Conservation (phyloP, 2,329 filamentous ascomycete genomes). For the Ceratocystis colombiana region DNA sequence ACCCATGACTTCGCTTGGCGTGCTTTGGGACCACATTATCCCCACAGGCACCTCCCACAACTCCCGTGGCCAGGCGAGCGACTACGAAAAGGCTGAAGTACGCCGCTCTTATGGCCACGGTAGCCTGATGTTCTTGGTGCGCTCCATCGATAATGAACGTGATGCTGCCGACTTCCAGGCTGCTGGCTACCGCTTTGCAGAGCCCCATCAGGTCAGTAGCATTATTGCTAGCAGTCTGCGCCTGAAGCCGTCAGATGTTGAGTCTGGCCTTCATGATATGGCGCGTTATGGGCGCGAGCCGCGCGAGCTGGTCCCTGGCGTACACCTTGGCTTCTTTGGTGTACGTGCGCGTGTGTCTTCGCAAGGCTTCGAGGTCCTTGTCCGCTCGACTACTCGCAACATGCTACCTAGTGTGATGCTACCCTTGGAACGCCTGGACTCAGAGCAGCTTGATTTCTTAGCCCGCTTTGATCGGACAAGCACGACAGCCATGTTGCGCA, state of each 20-base stretch:
- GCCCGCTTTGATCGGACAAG: constrained; percentile 40
- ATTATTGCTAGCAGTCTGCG: constrained; percentile 65
- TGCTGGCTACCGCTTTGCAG: constrained; percentile 68
- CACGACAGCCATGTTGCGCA: constrained; percentile 35
- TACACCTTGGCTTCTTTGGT: constrained; percentile 51
- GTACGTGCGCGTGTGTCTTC: constrained; percentile 43
- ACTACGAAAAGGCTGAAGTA: constrained; percentile 37
- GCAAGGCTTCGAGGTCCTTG: constrained; percentile 54
- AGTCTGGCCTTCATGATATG: constrained; percentile 53
- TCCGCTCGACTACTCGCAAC: constrained; percentile 46
- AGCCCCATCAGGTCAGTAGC: constrained; percentile 55
- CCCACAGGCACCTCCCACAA: constrained; percentile 38
- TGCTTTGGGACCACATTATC: constrained; percentile 66
- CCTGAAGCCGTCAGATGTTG: constrained; percentile 54
- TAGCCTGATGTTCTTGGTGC: constrained; percentile 71
- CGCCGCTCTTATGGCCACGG: constrained; percentile 35
- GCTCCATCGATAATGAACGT: constrained; percentile 52
- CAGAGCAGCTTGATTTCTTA: constrained; percentile 47
- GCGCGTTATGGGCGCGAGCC: constrained; percentile 44
- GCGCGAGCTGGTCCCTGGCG: constrained; percentile 41
- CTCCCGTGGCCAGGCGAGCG: constrained; percentile 27
- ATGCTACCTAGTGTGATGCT: constrained; percentile 51
- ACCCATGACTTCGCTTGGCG: constrained; percentile 53
- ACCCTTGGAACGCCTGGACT: constrained; percentile 43
- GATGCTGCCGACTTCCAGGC: constrained; percentile 44